A percentile compares a stretch with the other conserved stretches of the same genome.
Evolutionary conservation across 1,139 yeast species (phyloP).

Genomic region (Dujonia santamariae): DNA sequence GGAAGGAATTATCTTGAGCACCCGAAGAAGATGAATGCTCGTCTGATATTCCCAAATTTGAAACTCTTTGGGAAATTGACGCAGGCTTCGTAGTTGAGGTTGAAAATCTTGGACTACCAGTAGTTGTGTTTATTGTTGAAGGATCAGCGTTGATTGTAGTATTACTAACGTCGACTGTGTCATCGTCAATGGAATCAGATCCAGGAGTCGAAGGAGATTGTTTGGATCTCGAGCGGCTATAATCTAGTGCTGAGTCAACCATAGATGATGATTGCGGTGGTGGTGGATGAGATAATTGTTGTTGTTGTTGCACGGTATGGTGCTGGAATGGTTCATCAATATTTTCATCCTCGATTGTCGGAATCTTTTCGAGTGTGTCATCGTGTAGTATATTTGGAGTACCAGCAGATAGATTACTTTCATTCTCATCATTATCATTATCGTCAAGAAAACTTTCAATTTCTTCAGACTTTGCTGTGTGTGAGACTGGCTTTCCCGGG

Average conservation of each 20-base stretch:
- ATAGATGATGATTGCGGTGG: neutral
- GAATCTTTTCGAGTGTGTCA: constrained; percentile 28
- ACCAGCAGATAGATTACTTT: constrained; percentile 14
- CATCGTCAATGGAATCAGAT: constrained; percentile 10
- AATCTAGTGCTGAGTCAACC: too few relatives aligned
- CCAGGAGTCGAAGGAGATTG: too few relatives aligned
- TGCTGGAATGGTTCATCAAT: constrained; percentile 22
- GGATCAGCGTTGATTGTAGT: constrained; percentile 8
- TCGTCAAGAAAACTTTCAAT: constrained; percentile 12
- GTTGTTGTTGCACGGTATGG: neutral
- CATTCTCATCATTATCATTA: constrained; percentile 9
- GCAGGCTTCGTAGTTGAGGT: constrained; percentile 1
- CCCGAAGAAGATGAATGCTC: constrained; percentile 3
- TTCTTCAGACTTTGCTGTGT: constrained; percentile 10
- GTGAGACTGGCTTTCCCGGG: constrained; percentile 9
- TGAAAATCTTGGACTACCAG: constrained; percentile 3
- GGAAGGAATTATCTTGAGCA: constrained; percentile 6
- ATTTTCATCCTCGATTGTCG: constrained; percentile 36
- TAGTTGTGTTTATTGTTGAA: constrained; percentile 1
- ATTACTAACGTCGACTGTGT: constrained; percentile 10
- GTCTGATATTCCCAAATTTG: constrained; percentile 5
- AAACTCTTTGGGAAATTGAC: neutral
- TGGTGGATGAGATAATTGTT: neutral
- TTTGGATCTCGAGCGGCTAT: neutral
- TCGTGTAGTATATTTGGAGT: constrained; percentile 18